A percentile compares a stretch with the other conserved stretches of the same genome.
phyloP scores from a whole-genome alignment of 495 filamentous ascomycete genomes.

The Podospora australis region DNA sequence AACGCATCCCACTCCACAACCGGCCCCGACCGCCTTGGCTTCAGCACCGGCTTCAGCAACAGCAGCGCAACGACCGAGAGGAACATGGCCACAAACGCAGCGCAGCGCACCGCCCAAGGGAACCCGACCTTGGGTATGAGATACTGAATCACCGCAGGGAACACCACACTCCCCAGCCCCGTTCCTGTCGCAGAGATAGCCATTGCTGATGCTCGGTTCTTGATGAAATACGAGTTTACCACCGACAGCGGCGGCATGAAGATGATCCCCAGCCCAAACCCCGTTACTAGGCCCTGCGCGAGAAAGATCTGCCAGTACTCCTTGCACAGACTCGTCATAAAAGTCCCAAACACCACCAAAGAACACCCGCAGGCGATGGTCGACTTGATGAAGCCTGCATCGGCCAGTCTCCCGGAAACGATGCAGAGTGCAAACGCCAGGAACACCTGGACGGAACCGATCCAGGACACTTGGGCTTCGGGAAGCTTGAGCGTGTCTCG shows the following conservation, averaged over 20 bases:
- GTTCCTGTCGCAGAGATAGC: conserved; percentile 35
- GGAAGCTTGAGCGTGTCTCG: conserved; percentile 36
- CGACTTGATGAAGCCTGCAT: conserved; percentile 36
- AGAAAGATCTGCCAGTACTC: conserved; percentile 42
- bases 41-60: conserved; percentile 28
- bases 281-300: conserved; percentile 36
- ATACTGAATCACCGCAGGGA: conserved; percentile 37
- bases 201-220: conserved; percentile 30
- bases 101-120: conserved; percentile 38
- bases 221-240: conserved; percentile 35
- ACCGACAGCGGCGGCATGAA: conserved; percentile 40
- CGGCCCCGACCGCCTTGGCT: conserved; percentile 27
- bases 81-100: conserved; percentile 33
- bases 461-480: conserved; percentile 38
- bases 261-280: conserved; percentile 36
- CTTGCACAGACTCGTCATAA: conserved; percentile 36
- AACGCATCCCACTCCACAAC: conserved; percentile 39
- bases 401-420: conserved; percentile 34
- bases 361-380: conserved; percentile 30
- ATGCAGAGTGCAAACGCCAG: conserved; percentile 34
- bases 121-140: conserved; percentile 38
- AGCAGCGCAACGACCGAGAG: conserved; percentile 24
- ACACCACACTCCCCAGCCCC: conserved; percentile 37
- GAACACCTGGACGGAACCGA: conserved; percentile 41
- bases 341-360: conserved; percentile 35